Base-by-base conservation (phyloP, 2,329 filamentous ascomycete species). In the Fonsecaea monophora region DNA sequence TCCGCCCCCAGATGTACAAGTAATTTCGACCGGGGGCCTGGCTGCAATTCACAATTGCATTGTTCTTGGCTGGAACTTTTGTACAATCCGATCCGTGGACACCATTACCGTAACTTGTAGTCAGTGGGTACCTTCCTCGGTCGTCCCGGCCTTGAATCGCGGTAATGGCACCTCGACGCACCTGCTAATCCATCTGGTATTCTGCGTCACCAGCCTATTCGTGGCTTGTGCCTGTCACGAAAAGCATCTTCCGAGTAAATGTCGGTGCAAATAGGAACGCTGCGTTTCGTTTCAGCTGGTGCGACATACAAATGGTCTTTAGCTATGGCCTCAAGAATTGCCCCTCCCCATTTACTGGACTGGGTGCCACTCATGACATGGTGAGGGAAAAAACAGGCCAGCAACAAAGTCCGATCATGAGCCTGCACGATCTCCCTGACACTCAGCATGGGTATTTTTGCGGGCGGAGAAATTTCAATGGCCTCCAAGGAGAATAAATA, bases 221-320 rank as follows among this genome's bases (percentile, higher is more conserved):
- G 45, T 25, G 25, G 18, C 45, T 12, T 50, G 45, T 30, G 18
- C 9, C 5, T 10, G 21, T 50, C 18, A 10, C 30, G 21, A 12
- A 9, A 18, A 48, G 18, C n/a, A 18, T 7, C 42, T 21, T 48
- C 7, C 2, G 42, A 21, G n/a, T 48, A 48, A 21, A 48, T 48
- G 35, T 50, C 38, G 30, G 30, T 32, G 30, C 30, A 32, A 48
- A 18, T 15, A 45, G 40, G 53, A 42, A 65, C 34, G 60, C 54
- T 66, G 64, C 48, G 62, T 59, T 35, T 60, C 54, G 60, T 62
- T 18, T 59, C 42, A 37, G 54, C 21, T 25, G 30, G 13, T 37
- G 32, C 55, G 54, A 55, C 60, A 42, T 55, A 53, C 60, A 59
- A 63, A 60, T 63, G 64, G 64, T 38, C 62, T 65, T 65, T 56